A percentile compares a stretch with the other conserved stretches of the same genome.
phyloP scores from a whole-genome alignment of 768 basidiomycete genomes.

The Suillus plorans region DNA sequence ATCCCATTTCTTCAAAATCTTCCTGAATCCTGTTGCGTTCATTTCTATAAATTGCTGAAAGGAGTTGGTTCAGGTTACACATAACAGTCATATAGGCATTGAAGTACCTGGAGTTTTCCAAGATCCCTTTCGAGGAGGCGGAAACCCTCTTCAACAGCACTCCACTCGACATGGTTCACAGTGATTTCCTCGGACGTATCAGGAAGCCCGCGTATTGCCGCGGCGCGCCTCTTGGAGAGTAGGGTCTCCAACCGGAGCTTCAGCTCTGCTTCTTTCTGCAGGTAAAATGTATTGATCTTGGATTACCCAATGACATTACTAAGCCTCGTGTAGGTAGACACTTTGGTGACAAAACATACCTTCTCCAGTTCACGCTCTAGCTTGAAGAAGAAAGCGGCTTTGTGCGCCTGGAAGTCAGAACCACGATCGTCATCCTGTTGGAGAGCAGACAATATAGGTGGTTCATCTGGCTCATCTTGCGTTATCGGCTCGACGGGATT shows the following conservation, averaged over 20 bases:
- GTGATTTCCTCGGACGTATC: conserved; percentile 61
- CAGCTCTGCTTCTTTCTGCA: conserved; percentile 95
- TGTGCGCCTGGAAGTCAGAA: conserved; percentile 89
- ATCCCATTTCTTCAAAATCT: conserved; percentile 98
- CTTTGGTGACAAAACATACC: conserved; percentile 42
- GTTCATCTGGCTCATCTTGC: conserved; percentile 44
- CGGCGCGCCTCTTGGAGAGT: conserved; percentile 88
- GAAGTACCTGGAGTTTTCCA: conserved; percentile 84
- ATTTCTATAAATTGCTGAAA: conserved; percentile 93
- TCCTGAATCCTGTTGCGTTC: conserved; percentile 94
- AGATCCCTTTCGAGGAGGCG: conserved; percentile 91
- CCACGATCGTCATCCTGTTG: conserved; percentile 72
- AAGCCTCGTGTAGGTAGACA: conserved; percentile 8
- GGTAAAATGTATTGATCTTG: conserved; percentile 97
- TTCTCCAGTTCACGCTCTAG: conserved; percentile 97
- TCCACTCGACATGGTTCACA: conserved; percentile 81
- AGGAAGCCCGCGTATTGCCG: conserved; percentile 70
- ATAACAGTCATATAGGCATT: conserved; percentile 9
- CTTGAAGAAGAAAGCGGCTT: conserved; percentile 98
- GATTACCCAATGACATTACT: conserved; percentile 7
- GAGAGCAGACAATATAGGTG: conserved; percentile 60
- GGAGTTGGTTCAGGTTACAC: conserved; percentile 20
- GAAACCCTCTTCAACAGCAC: conserved; percentile 95
- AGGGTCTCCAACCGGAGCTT: conserved; percentile 90
- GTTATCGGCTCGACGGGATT: conserved; percentile 14